Conservation (phyloP, 2,329 filamentous ascomycete species). For the Sporothrix protearum region DNA sequence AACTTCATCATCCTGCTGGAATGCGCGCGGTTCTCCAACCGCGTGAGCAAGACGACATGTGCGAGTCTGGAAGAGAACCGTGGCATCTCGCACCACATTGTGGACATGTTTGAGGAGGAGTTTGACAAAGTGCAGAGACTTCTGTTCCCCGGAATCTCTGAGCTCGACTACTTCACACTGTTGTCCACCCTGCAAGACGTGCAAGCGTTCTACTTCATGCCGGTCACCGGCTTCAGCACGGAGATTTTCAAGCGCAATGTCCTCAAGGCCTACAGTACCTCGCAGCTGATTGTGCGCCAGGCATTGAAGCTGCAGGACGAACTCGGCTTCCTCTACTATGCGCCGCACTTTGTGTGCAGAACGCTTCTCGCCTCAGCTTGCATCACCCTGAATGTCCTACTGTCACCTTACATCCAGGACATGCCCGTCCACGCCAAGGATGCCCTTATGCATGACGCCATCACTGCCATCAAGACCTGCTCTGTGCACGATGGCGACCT, state of each 20-base stretch:
- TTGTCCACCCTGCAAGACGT: slow-evolving; percentile 51
- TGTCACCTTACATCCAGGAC: slow-evolving; percentile 43
- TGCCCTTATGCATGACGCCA: slow-evolving; percentile 34
- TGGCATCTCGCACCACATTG: slow-evolving; percentile 46
- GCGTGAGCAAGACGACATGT: slow-evolving; percentile 46
- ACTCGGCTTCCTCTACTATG: slow-evolving; percentile 43
- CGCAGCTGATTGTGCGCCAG: slow-evolving; percentile 44
- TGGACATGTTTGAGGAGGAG: slow-evolving; percentile 51
- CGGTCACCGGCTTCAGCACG: slow-evolving; percentile 39
- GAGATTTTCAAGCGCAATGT: slow-evolving; percentile 45
- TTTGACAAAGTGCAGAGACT: slow-evolving; percentile 47
- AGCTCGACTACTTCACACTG: slow-evolving; percentile 48
- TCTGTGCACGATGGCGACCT: slow-evolving; percentile 50
- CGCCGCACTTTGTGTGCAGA: slow-evolving; percentile 50
- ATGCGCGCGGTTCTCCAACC: slow-evolving; percentile 50
- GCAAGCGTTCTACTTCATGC: slow-evolving; percentile 52
- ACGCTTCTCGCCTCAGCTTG: slow-evolving; percentile 45
- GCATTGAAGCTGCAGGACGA: slow-evolving; percentile 44
- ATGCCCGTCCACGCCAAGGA: slow-evolving; percentile 32
- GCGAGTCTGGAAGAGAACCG: slow-evolving; percentile 46
- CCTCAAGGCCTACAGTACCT: slow-evolving; percentile 47
- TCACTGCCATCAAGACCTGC: slow-evolving; percentile 41
- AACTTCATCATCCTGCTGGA: slow-evolving; percentile 48
- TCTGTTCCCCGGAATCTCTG: slow-evolving; percentile 46
- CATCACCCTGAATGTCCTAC: slow-evolving; percentile 45